Base-by-base conservation (phyloP, 176 grass and related monocot species). In the Pontederia crassipes region DNA sequence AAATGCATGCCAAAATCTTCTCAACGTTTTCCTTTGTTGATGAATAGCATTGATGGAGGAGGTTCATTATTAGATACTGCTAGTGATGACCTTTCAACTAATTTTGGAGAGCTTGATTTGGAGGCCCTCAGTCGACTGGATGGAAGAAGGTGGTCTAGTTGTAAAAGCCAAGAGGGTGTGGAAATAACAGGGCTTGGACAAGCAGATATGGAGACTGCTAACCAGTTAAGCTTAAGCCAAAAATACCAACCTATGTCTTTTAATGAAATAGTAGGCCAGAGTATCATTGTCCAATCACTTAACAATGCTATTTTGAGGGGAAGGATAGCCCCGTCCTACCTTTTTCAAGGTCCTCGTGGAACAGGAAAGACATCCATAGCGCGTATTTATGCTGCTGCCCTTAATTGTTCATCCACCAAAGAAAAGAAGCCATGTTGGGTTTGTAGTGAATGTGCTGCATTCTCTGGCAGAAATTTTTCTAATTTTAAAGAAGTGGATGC, bases 301-400 rank as follows among this genome's bases (percentile, higher is more conserved):
- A 77, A 28, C 28, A 95, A 95, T 79, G 90, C 85, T 8, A 75
- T 86, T 68, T 59, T 66, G 61, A 86, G 68, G 67, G 82, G 84
- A 49, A 95, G 83, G 66, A 76, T 95, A 67, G 86, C 90, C 46
- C 79, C 82, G 53, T 82, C 90, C 52, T 95, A 95, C 80, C 75
- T 95, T 69, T 86, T 95, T 79, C 82, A 95, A 74, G 90, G 90
- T 68, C 90, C 85, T 54, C 85, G 85, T 68, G 90, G 90, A 60
- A 95, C 90, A 54, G 86, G 90, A 58, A 95, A 95, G 80, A 89
- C 90, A 69, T 81, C 82, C n/a, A 63, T 74, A 11, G 85, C 90
- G 17, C 78, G 82, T 56, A 80, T 95, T 80, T 89, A 86, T 76
- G 64, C 90, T 57, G 67, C 82, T 51, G 80, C 85, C 49, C 54